Evolutionary conservation across 805 yeast genomes (phyloP), one percentile per base, ranked within the genome.

Genomic region (Saccharomycopsis sp.): DNA sequence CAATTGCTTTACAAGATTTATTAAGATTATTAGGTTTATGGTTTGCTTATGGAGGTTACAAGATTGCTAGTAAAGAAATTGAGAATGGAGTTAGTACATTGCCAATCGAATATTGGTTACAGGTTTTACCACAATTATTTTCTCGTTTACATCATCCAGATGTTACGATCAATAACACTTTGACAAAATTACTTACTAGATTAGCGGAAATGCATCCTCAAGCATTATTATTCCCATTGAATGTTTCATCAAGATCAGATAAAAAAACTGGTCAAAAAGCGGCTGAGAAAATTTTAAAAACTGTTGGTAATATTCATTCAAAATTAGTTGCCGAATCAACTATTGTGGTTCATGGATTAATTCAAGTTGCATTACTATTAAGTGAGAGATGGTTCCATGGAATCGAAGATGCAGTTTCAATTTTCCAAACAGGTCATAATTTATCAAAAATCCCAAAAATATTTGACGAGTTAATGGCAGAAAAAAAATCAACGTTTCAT

Each of bases 301-400:
- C 85, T 55, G 85, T 92, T 94, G 68, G 94, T 49, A 70, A 79
- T 3, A 96, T 92, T 51, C 83, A 95, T 32, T 72, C 96, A 0
- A 62, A 66, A 0, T 64, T 92, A 45, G 96, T 92, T 21, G 87
- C 81, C 47, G 97, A 92, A 56, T 88, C 96, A 0, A 96, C 87
- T 51, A 59, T 88, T 41, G 96, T 92, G n/a, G 83, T 95, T 61
- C 79, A 78, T 49, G 98, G 92, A 54, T 71, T 92, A 42, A 88
- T 92, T 47, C 68, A 97, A 49, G 95, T 87, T 14, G 96, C 97
- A 1, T 96, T 89, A 3, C 61, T 92, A 45, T 88, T 98, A 96
- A 95, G 87, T 53, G 99, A 92, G 54, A 80, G 82, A 56, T 92
- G 99, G 98, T 88, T 87, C 51, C 97, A 89, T 61, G 96, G 95